Percentiles rank a stretch among this genome's conserved stretches.
These are phyloP conservation scores for Luffa aegyptiaca DNA, from an alignment of 306 rosid species.

Conservation along the genomic window DNA sequence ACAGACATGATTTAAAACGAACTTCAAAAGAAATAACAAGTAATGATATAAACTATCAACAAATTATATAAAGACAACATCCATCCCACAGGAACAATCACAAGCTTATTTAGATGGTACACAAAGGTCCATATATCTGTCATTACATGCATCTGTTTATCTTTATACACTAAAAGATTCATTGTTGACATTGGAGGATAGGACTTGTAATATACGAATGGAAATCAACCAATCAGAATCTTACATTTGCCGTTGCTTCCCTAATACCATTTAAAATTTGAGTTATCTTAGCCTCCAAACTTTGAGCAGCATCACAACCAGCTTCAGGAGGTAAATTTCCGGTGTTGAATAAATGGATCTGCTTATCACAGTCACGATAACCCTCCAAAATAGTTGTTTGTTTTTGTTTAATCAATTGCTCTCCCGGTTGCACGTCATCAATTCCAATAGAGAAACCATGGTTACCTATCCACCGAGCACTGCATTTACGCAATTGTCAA, in stretches of 20 bases:
- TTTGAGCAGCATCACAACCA: conserved; percentile 91
- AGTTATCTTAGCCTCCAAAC: conserved; percentile 61
- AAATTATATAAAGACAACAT: background rate
- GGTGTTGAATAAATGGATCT: conserved; percentile 39
- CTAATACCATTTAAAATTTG: conserved; percentile 49
- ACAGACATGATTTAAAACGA: background rate
- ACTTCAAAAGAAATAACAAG: background rate
- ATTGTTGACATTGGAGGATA: background rate
- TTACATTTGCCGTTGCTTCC: conserved; percentile 60
- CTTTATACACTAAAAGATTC: background rate
- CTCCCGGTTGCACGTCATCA: conserved; percentile 89
- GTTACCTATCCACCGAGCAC: conserved; percentile 98
- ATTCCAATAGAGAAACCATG: conserved; percentile 95
- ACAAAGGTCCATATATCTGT: background rate
- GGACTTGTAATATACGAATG: conserved; percentile 7
- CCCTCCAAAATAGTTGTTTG: conserved; percentile 42
- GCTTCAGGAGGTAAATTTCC: conserved; percentile 66
- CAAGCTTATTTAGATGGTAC: background rate
- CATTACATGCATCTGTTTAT: background rate
- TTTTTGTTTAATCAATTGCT: conserved; percentile 33
- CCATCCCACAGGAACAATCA: background rate
- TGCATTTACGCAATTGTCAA: conserved; percentile 28
- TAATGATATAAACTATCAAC: background rate
- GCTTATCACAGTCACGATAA: conserved; percentile 46
- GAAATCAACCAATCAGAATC: conserved; percentile 9